Conservation (phyloP, 495 filamentous ascomycete genomes). For the Letharia lupina region DNA sequence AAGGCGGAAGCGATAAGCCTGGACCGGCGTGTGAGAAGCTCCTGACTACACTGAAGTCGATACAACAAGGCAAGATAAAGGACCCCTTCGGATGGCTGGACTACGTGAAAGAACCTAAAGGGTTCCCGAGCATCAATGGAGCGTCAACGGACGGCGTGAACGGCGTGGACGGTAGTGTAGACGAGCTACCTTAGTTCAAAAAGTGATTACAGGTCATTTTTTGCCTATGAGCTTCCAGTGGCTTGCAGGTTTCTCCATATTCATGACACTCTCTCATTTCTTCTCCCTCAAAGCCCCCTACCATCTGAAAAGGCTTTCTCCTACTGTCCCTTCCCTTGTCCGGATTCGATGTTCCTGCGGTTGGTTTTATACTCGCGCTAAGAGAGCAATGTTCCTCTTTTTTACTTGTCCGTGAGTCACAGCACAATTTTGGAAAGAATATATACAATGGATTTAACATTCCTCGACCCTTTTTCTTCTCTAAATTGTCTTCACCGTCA, state of each 20-base stretch:
- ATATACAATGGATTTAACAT: background rate
- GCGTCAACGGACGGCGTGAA: slow-evolving; percentile 8
- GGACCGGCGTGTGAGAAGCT: slow-evolving; percentile 64
- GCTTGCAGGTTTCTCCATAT: background rate
- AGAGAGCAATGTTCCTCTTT: too few relatives aligned
- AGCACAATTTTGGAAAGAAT: background rate
- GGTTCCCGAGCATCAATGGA: slow-evolving; percentile 12
- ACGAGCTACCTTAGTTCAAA: slow-evolving; percentile 18
- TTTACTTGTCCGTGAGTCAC: background rate
- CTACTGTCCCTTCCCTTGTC: background rate
- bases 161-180: slow-evolving; percentile 13
- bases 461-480: background rate
- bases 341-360: background rate
- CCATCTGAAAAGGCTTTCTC: background rate
- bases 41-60: slow-evolving; percentile 67
- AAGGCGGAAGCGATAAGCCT: slow-evolving; percentile 54
- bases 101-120: slow-evolving; percentile 38
- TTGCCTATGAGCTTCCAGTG: background rate
- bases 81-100: slow-evolving; percentile 70
- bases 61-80: slow-evolving; percentile 69
- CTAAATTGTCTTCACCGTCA: background rate
- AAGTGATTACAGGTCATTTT: background rate
- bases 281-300: background rate
- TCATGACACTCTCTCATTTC: background rate
- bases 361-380: background rate